Evolutionary conservation across 768 basidiomycete species (phyloP).

Genomic region (Daedaleopsis sinensis): DNA sequence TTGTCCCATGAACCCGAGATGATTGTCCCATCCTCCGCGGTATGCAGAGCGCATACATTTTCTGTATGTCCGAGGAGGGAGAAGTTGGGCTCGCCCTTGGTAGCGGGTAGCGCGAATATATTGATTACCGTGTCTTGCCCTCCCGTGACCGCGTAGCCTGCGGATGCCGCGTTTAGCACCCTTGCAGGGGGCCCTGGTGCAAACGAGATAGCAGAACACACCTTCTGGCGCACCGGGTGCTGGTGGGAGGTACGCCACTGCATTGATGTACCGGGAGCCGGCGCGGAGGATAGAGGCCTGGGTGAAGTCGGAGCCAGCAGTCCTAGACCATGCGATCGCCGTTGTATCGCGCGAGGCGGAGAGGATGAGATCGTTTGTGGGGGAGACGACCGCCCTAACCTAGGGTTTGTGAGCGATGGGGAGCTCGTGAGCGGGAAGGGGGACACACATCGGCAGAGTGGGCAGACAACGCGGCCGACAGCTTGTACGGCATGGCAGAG

Average conservation of each 20-base stretch:
- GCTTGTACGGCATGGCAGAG: slow-evolving; percentile 67
- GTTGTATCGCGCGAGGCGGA: slow-evolving; percentile 93
- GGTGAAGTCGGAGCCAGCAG: slow-evolving; percentile 52
- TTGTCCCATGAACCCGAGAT: slow-evolving; percentile 98
- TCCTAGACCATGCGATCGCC: slow-evolving; percentile 81
- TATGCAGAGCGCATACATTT: slow-evolving; percentile 87
- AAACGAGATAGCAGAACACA: slow-evolving; percentile 34
- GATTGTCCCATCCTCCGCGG: slow-evolving; percentile 69
- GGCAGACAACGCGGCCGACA: slow-evolving; percentile 70
- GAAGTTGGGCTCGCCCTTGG: slow-evolving; percentile 75
- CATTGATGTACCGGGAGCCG: slow-evolving; percentile 78
- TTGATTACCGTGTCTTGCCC: slow-evolving; percentile 91
- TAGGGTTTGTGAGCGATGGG: slow-evolving; percentile 39
- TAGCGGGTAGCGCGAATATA: slow-evolving; percentile 65
- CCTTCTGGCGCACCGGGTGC: slow-evolving; percentile 70
- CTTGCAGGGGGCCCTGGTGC: slow-evolving; percentile 8
- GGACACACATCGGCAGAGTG: slow-evolving; percentile 76
- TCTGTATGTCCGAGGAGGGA: slow-evolving; percentile 86
- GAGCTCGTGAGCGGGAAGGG: slow-evolving; percentile 7
- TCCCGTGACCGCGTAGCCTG: slow-evolving; percentile 82
- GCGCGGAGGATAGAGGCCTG: slow-evolving; percentile 59
- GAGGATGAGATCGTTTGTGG: slow-evolving; percentile 75
- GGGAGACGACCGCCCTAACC: slow-evolving; percentile 84
- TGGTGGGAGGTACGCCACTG: slow-evolving; percentile 79
- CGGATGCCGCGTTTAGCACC: slow-evolving; percentile 13